Conservation (phyloP, 768 basidiomycete genomes). For the Arthromyces matolae region DNA sequence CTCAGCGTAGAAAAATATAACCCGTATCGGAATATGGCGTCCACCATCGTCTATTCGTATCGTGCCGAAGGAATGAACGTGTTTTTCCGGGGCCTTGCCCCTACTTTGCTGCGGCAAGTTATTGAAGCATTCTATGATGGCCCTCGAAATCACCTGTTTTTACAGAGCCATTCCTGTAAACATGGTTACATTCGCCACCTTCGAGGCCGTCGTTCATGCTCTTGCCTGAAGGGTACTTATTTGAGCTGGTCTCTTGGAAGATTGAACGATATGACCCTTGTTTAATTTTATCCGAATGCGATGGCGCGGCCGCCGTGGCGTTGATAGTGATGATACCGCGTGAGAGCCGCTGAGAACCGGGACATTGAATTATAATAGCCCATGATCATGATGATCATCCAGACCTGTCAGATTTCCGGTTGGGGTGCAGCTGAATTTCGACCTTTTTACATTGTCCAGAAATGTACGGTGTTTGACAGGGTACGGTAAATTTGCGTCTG, state of each 20-base stretch:
- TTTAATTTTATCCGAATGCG: too few species aligned
- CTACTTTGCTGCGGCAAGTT: conserved; percentile 75
- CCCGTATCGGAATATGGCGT: conserved; percentile 56
- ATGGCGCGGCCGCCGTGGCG: too few species aligned
- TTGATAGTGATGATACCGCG: too few species aligned
- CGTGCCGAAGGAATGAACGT: conserved; percentile 61
- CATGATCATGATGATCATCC: too few species aligned
- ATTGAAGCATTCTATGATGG: background rate
- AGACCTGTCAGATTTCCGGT: too few species aligned
- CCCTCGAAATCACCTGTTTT: background rate
- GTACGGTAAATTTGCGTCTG: too few species aligned
- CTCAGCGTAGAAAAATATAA: conserved; percentile 22
- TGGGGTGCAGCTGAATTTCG: too few species aligned
- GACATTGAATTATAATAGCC: too few species aligned
- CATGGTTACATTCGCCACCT: conserved; percentile 76
- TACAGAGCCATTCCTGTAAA: conserved; percentile 80
- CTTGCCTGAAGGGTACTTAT: conserved; percentile 19
- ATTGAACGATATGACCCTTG: too few species aligned
- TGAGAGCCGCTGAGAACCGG: too few species aligned
- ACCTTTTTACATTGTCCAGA: too few species aligned
- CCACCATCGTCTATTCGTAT: conserved; percentile 59
- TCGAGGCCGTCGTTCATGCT: conserved; percentile 54
- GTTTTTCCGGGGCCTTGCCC: conserved; percentile 74
- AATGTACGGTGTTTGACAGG: too few species aligned
- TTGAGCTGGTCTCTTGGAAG: background rate